These are phyloP conservation scores for Hippophae rhamnoides DNA, from an alignment of 306 rosid species.

Conservation along the genomic window DNA sequence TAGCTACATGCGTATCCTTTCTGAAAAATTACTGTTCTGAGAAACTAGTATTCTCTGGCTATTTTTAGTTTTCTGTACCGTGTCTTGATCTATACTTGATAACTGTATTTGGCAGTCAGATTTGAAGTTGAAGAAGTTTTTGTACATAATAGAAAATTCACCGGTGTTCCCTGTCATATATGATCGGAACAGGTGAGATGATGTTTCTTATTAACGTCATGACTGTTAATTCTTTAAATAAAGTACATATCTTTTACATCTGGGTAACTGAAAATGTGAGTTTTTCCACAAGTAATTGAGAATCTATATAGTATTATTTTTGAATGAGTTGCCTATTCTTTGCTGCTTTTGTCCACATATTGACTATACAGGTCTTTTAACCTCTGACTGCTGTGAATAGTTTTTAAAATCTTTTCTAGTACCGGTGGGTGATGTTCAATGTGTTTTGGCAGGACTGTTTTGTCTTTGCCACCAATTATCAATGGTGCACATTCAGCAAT, in stretches of 20 bases:
- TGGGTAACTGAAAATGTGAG: background rate
- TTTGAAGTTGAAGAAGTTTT: slow-evolving; percentile 87
- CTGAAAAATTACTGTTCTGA: background rate
- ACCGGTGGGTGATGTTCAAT: background rate
- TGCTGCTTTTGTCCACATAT: no score
- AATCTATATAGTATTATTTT: no score
- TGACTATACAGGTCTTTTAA: background rate
- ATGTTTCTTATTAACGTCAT: background rate
- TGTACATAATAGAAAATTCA: slow-evolving; percentile 81
- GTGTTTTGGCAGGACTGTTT: slow-evolving; percentile 52
- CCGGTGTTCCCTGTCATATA: slow-evolving; percentile 74
- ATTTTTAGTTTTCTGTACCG: slow-evolving; percentile 2
- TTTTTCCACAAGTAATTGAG: background rate
- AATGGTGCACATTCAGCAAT: slow-evolving; percentile 94
- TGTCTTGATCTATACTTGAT: slow-evolving; percentile 23
- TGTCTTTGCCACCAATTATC: slow-evolving; percentile 89
- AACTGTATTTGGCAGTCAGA: slow-evolving; percentile 55
- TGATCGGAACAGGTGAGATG: slow-evolving; percentile 58
- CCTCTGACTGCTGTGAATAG: background rate
- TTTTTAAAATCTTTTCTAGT: background rate
- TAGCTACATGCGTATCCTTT: background rate
- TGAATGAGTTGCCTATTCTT: no score
- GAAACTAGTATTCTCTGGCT: background rate
- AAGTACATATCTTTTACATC: background rate
- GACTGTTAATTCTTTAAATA: no score